Evolutionary conservation across 306 rosid species (phyloP), one percentile per base, ranked within the genome.

Genomic region (Arachis hypogaea): DNA sequence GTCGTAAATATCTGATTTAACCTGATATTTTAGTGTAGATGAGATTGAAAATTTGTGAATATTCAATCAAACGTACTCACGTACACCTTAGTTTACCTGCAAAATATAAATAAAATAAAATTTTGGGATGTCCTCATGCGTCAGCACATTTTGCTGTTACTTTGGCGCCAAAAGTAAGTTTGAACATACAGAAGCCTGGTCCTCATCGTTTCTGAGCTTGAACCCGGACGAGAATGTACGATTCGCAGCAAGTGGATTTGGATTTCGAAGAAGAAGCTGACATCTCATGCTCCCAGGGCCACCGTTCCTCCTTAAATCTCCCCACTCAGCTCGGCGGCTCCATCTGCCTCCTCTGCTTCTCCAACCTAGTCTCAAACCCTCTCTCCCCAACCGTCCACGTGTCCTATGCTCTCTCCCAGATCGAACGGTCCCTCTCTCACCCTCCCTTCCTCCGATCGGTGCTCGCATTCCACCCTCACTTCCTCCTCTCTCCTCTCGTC

Each of bases 341-440:
- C 2, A 83, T 94, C 61, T 91, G 97, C 75, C 89, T 94, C 62
- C 87, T 88, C 68, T 92, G 98, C 81, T 85, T 94, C 86, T 86
- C 97, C 42, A 93, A 90, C 64, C 96, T 94, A 77, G 4, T 89
- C 79, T 87, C 92, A 10, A 82, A 88, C 40, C 88, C 92, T 59
- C 87, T 66, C 79, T 93, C 98, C 28, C 96, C 96, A 9, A 93
- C 97, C 49, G 62, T 87, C 74, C 96, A 93, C 66, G 97, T 90
- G 77, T 90, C 97, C 80, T 90, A 89, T 66, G 96, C 97, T 5
- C 93, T 93, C 77, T 93, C 97, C 3, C 96, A 90, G 81, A 85
- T 90, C 86, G 87, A 90, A 18, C 85, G 82, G 2, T 92, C 98
- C 16, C 80, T 93, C 81, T 81, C 97, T 28, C 79, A 85, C 49